Conservation (phyloP, 768 basidiomycete species). For the Aureoboletus auriporus region DNA sequence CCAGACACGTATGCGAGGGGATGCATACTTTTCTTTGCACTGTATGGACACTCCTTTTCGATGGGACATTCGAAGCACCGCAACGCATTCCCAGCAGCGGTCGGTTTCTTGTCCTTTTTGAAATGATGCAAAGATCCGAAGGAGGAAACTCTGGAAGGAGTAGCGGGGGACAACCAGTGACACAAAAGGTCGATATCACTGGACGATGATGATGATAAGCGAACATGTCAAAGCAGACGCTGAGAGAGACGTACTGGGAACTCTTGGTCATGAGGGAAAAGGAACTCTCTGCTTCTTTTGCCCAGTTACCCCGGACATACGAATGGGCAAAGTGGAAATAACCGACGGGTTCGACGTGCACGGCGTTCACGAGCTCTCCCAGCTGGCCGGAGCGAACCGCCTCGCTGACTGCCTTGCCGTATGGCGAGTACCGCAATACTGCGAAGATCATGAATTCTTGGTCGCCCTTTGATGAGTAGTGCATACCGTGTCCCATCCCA, state of each 20-base stretch:
- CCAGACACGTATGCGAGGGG: neutral
- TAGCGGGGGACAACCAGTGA: constrained; percentile 66
- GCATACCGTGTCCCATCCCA: constrained; percentile 81
- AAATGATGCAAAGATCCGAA: constrained; percentile 88
- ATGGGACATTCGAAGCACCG: constrained; percentile 76
- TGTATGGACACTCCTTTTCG: constrained; percentile 76
- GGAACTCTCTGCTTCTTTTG: constrained; percentile 59
- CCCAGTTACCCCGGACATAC: constrained; percentile 83
- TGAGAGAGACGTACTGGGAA: constrained; percentile 63
- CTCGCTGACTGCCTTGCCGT: constrained; percentile 64
- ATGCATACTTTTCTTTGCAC: constrained; percentile 74
- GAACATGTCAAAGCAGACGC: neutral
- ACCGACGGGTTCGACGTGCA: constrained; percentile 83
- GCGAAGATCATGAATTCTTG: neutral
- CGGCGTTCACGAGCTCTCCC: constrained; percentile 76
- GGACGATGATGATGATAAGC: neutral
- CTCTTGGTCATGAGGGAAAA: constrained; percentile 88
- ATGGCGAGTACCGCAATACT: constrained; percentile 86
- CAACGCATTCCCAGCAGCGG: constrained; percentile 57
- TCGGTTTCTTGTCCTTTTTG: constrained; percentile 66
- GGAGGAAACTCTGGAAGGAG: constrained; percentile 69
- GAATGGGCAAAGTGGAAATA: constrained; percentile 90
- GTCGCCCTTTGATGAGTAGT: neutral
- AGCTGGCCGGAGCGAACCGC: constrained; percentile 67
- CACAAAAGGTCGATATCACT: constrained; percentile 87